Evolutionary conservation across 208 protist species (phyloP).

Genomic region (Leishmania aethiopica): DNA sequence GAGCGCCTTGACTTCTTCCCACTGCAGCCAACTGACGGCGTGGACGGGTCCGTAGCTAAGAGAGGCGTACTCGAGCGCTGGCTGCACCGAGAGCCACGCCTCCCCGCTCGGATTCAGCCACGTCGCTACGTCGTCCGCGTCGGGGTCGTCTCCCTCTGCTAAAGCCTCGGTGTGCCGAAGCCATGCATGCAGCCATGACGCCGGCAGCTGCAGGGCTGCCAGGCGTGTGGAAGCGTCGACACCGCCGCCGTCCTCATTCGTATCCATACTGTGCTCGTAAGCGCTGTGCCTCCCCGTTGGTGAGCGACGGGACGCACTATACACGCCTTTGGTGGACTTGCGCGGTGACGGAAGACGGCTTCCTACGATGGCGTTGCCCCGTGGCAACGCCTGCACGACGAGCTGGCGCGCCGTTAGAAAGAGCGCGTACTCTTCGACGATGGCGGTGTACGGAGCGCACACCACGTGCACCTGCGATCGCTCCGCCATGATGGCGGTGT

Average conservation of each 20-base stretch:
- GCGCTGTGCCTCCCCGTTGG: not conserved
- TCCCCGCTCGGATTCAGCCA: not conserved
- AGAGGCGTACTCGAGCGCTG: constrained; percentile 30
- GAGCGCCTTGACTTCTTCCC: constrained; percentile 23
- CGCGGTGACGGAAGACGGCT: not conserved
- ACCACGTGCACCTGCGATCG: constrained; percentile 10
- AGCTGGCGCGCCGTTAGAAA: constrained; percentile 27
- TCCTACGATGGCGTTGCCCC: not conserved
- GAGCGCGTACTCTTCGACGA: constrained; percentile 16
- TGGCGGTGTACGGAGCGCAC: constrained; percentile 14
- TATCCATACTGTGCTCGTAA: not conserved
- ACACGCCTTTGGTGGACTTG: not conserved
- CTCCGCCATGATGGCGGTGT: not conserved
- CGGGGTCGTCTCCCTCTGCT: not conserved
- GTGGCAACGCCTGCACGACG: not conserved
- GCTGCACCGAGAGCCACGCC: constrained; percentile 27
- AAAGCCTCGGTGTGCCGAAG: constrained; percentile 9
- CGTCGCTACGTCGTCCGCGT: not conserved
- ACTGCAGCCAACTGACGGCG: constrained; percentile 21
- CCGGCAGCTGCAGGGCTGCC: constrained; percentile 8
- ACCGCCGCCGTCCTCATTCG: not conserved
- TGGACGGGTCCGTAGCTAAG: constrained; percentile 19
- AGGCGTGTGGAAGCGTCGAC: constrained; percentile 6
- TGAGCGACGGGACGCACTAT: not conserved
- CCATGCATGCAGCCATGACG: constrained; percentile 9